Evolutionary conservation across 176 grass and related monocot genomes (phyloP).

Genomic region (Carex littledalei): DNA sequence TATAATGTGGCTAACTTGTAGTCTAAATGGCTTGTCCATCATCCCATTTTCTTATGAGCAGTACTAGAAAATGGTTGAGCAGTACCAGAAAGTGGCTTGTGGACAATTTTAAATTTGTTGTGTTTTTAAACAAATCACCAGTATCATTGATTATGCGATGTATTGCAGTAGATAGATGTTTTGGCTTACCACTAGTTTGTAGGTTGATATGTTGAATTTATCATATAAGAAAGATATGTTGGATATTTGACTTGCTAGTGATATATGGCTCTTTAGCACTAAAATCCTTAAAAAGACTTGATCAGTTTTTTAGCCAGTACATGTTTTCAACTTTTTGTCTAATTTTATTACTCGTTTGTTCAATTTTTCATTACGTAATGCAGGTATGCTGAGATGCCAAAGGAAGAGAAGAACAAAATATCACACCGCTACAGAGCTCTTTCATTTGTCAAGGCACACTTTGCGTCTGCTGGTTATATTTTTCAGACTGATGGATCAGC

Average conservation of each 20-base stretch:
- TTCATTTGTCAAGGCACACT: constrained; percentile 81
- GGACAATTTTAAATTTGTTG: neutral
- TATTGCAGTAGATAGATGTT: neutral
- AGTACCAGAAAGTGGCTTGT: neutral
- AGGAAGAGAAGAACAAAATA: constrained; percentile 89
- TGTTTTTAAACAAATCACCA: neutral
- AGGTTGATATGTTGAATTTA: neutral
- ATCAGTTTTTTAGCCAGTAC: neutral
- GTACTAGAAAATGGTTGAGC: no score
- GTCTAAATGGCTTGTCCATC: neutral
- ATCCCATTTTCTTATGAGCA: neutral
- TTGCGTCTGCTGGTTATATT: constrained; percentile 51
- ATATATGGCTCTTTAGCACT: neutral
- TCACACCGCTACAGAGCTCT: constrained; percentile 85
- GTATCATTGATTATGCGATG: neutral
- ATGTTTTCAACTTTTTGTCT: neutral
- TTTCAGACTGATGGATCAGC: constrained; percentile 34
- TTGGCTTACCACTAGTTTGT: neutral
- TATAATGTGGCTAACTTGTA: neutral
- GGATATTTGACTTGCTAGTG: neutral
- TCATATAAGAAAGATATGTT: neutral
- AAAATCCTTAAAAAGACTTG: neutral
- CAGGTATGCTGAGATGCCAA: constrained; percentile 93
- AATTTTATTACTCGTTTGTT: neutral
- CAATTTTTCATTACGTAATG: constrained; percentile 1